Conservation (phyloP, 2,329 filamentous ascomycete genomes). For the Onygena corvina region DNA sequence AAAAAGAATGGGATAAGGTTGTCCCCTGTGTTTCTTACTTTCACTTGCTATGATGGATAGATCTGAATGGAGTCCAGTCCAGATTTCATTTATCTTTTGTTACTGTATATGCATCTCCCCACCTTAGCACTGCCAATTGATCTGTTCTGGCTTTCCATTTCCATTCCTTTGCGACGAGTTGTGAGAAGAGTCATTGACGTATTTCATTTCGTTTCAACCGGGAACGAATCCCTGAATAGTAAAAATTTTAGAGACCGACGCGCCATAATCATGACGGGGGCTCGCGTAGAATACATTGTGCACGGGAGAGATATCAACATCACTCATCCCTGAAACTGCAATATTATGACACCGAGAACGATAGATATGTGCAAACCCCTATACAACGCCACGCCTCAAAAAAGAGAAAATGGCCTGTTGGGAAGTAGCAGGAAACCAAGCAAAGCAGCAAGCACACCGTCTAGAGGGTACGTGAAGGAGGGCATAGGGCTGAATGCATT, state of each 20-base stretch:
- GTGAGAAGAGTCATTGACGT: too few species aligned
- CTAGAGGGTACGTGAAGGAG: too few species aligned
- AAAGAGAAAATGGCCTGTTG: too few species aligned
- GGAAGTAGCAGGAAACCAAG: too few species aligned
- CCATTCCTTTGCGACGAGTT: too few species aligned
- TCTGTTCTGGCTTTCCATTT: too few species aligned
- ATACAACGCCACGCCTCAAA: background rate
- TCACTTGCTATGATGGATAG: background rate
- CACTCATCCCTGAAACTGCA: background rate
- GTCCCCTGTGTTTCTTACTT: background rate
- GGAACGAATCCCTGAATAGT: too few species aligned
- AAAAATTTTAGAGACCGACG: too few species aligned
- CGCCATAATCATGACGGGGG: background rate
- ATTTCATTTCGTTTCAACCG: too few species aligned
- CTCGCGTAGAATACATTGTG: background rate
- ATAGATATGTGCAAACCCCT: background rate
- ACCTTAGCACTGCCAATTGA: too few species aligned
- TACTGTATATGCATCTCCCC: slow-evolving; percentile 6
- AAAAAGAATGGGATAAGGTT: slow-evolving; percentile 5
- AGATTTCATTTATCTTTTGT: background rate
- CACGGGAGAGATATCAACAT: background rate
- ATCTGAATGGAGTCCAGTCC: slow-evolving; percentile 2
- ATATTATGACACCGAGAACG: background rate
- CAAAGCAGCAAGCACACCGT: too few species aligned
- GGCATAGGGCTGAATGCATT: background rate